Evolutionary conservation across 2,329 filamentous ascomycete genomes (phyloP), one percentile per base, ranked within the genome.

Genomic region (Pseudocercospora crystallina): DNA sequence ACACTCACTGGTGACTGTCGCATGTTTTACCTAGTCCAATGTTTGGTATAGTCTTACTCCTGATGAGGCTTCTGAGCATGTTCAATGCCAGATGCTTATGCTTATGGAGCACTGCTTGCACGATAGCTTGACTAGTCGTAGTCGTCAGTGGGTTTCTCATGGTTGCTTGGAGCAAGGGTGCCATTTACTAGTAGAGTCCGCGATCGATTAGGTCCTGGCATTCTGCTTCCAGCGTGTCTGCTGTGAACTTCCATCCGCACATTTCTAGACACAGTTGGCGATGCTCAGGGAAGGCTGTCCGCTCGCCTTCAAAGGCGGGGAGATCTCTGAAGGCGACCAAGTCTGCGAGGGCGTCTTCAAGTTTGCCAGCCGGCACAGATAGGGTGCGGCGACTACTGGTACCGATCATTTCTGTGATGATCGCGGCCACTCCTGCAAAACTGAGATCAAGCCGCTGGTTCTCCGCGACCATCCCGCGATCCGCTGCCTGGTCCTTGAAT

Each of bases 201-300:
- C 77, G 68, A 5, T 76, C 68, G 9, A 82, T 75, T 9, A 85
- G 69, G 2, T 73, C 68, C 51, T 78, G 66, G 69, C 63, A 84
- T 68, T 59, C 72, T 53, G 61, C 73, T 61, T 71, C 80, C 58
- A 68, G 80, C 54, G 65, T 78, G 17, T 76, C 71, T 59, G 77
- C 63, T 51, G 80, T 74, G 69, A 83, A 77, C 15, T 86, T 83
- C 83, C 86, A 89, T 41, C 82, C 80, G 63, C 86, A 91, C 14
- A 91, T 82, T 32, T 86, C 82, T 5, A 94, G 78, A 53, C 87
- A 90, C 4, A 91, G 75, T 63, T 89, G 85, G 39, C 89, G 79
- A 61, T 90, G 87, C 42, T 85, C 79, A 0, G 86, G 82, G 58
- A 79, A 85, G 43, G 77, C 77, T 0, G 88, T 90, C 3, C 77